These are phyloP conservation scores for Scheffersomyces stambukii DNA, from an alignment of 1,139 yeast genomes.

Conservation along the genomic window DNA sequence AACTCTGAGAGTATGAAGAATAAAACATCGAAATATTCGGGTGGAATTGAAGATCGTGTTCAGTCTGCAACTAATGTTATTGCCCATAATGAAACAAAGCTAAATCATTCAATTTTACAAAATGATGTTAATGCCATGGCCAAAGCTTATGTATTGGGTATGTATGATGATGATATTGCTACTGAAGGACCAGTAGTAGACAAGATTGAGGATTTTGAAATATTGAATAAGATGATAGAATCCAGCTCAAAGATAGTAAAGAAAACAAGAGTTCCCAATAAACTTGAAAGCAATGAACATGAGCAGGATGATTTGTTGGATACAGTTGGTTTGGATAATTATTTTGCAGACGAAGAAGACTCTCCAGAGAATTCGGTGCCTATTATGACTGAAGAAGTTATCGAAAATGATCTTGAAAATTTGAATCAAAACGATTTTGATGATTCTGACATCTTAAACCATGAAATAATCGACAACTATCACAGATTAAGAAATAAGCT, in stretches of 20 bases:
- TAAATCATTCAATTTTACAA: constrained; percentile 44
- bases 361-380: constrained; percentile 26
- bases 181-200: constrained; percentile 57
- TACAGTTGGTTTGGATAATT: constrained; percentile 18
- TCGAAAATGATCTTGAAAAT: constrained; percentile 27
- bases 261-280: constrained; percentile 15
- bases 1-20: no score
- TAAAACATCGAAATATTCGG: no score
- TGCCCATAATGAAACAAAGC: constrained; percentile 17
- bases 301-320: constrained; percentile 14
- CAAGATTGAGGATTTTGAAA: constrained; percentile 50
- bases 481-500: constrained; percentile 53
- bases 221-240: constrained; percentile 47
- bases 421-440: constrained; percentile 14
- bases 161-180: constrained; percentile 53
- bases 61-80: neutral
- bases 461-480: constrained; percentile 52
- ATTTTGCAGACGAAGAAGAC: constrained; percentile 20
- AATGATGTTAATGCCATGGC: constrained; percentile 50
- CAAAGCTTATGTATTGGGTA: constrained; percentile 53
- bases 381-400: constrained; percentile 31
- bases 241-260: constrained; percentile 13
- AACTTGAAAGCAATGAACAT: neutral
- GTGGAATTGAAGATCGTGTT: no score
- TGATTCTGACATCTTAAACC: constrained; percentile 31